Evolutionary conservation across 1,284 basidiomycete genomes (phyloP).

Genomic region (Trichosporon faecale): DNA sequence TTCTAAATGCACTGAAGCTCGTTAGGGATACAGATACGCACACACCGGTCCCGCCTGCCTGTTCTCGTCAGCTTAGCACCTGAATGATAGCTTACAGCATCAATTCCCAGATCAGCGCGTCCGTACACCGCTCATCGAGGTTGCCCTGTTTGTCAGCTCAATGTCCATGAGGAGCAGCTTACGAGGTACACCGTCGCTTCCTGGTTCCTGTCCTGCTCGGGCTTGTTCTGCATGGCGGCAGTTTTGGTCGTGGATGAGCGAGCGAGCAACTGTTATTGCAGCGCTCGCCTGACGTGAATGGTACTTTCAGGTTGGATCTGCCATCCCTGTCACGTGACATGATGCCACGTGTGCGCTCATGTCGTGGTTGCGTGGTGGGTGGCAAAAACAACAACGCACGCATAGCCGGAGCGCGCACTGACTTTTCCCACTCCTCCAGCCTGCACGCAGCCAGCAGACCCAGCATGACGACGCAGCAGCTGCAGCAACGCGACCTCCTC

Average conservation of each 20-base stretch:
- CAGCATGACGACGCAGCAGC: not conserved
- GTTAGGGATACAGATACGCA: constrained; percentile 52
- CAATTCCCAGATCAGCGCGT: constrained; percentile 94
- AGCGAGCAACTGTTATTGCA: not conserved
- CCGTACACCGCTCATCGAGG: constrained; percentile 88
- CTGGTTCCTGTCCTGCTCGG: constrained; percentile 83
- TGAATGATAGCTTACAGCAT: constrained; percentile 63
- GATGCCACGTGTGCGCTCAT: not conserved
- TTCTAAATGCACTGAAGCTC: not conserved
- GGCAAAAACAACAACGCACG: constrained; percentile 5
- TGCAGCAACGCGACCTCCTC: constrained; percentile 38
- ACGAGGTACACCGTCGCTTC: constrained; percentile 93
- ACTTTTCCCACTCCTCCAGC: not conserved
- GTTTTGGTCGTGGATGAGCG: not conserved
- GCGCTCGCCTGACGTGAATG: not conserved
- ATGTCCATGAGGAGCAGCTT: constrained; percentile 35
- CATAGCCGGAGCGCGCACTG: not conserved
- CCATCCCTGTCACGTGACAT: not conserved
- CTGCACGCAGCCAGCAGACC: not conserved
- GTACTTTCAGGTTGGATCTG: not conserved
- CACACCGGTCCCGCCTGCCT: constrained; percentile 94
- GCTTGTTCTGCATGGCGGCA: constrained; percentile 50
- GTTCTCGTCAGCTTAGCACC: constrained; percentile 18
- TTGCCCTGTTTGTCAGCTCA: constrained; percentile 66
- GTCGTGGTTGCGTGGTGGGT: not conserved